Evolutionary conservation across 768 basidiomycete species (phyloP).

Genomic region (Leccinum variicolor): DNA sequence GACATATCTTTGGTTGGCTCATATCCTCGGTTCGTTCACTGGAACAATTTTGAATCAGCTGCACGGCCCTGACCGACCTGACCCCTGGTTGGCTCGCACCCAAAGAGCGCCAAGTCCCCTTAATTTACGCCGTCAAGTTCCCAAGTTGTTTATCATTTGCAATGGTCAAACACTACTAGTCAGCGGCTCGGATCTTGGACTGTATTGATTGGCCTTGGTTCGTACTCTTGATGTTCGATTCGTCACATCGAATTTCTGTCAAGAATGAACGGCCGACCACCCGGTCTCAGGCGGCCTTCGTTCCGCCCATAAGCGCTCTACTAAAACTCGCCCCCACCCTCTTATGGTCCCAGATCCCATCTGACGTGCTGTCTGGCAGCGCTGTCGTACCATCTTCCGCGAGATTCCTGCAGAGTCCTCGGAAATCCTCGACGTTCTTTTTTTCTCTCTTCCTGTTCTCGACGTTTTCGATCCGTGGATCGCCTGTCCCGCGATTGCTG

Average conservation of each 20-base stretch:
- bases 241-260: neutral
- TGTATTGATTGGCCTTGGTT: neutral
- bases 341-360: neutral
- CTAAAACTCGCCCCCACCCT: neutral
- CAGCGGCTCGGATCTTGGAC: neutral
- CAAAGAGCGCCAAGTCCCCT: neutral
- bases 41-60: neutral
- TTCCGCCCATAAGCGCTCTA: constrained; percentile 1
- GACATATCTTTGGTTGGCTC: neutral
- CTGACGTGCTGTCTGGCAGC: constrained; percentile 33
- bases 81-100: neutral
- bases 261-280: neutral
- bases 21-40: neutral
- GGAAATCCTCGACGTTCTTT: constrained; percentile 44
- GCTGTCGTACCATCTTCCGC: constrained; percentile 51
- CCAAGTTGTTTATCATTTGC: neutral
- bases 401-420: constrained; percentile 47
- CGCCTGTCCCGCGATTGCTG: constrained; percentile 49
- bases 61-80: too few species aligned
- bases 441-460: constrained; percentile 34
- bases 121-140: neutral
- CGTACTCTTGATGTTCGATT: neutral
- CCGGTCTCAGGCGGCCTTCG: constrained; percentile 6
- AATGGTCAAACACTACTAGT: neutral
- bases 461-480: constrained; percentile 54